Evolutionary conservation across 2,329 filamentous ascomycete genomes (phyloP), one percentile per base, ranked within the genome.

Genomic region (Eutypa lata): DNA sequence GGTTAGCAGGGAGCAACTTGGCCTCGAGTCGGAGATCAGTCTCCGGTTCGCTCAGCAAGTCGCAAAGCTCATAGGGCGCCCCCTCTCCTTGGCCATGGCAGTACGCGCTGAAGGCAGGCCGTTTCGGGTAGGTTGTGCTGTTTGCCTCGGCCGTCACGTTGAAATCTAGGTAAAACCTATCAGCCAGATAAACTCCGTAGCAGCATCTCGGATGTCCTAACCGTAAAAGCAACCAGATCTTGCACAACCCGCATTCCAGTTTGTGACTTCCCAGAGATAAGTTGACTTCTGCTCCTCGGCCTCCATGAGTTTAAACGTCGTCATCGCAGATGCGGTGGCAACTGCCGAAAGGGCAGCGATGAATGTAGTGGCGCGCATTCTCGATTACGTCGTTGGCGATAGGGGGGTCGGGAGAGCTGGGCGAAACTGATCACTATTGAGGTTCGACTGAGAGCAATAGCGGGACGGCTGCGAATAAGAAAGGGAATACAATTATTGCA

Each of bases 51-150:
- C 61, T 48, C 43, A 56, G 54, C n/a, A n/a, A n/a, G 7, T 51
- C 47, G 57, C 68, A 71, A 21, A 55, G 52, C 48, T 48, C 47
- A 54, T 68, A 71, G 13, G 58, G 51, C 19, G 60, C 57, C 7
- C 65, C 63, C 52, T 66, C 66, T 19, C 57, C 62, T 11, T 51
- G 18, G 43, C 68, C 67, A 43, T 50, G 53, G 51, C 68, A 71
- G 54, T 61, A 59, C n/a, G 66, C 68, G 22, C 57, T 60, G 57
- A 70, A 71, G 7, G 62, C 64, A 6, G 68, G 68, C 18, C 52
- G 60, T 13, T 57, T 51, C 8, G 62, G 64, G 44, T 53, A 62
- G 37, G 53, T 55, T 10, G 53, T 63, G 42, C 52, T 26, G 55
- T 64, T 63, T 22, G 55, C 63, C 50, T 52, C 55, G 37, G 64